These are phyloP conservation scores for Candida sanyiensis DNA, from an alignment of 805 yeast genomes.

Conservation along the genomic window DNA sequence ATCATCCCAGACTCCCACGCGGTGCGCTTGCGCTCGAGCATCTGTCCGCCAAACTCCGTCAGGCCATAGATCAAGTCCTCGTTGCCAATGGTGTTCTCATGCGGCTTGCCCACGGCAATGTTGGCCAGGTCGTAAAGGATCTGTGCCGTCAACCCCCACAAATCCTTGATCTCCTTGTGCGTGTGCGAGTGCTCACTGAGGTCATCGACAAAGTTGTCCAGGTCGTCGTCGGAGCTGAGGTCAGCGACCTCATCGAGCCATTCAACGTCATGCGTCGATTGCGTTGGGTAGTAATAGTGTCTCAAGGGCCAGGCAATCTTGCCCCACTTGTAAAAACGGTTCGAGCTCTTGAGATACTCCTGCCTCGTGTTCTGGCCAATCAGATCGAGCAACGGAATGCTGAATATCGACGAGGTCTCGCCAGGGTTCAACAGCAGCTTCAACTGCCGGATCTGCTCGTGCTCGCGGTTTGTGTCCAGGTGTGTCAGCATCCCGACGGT, in stretches of 20 bases:
- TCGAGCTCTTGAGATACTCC: conserved; percentile 30
- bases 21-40: conserved; percentile 42
- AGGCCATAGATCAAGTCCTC: conserved; percentile 60
- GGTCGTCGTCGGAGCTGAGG: conserved; percentile 54
- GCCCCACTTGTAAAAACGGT: conserved; percentile 54
- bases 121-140: conserved; percentile 67
- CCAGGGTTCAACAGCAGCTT: conserved; percentile 62
- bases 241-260: conserved; percentile 63
- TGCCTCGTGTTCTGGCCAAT: conserved; percentile 23
- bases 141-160: conserved; percentile 82
- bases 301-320: conserved; percentile 62
- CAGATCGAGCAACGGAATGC: conserved; percentile 64
- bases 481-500: conserved; percentile 58
- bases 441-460: conserved; percentile 27
- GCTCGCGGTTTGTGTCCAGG: conserved; percentile 15
- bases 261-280: conserved; percentile 46
- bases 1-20: conserved; percentile 53
- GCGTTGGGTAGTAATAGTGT: conserved; percentile 54
- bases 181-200: conserved; percentile 23
- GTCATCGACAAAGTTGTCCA: conserved; percentile 16
- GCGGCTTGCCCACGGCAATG: conserved; percentile 36
- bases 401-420: conserved; percentile 65
- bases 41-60: conserved; percentile 48
- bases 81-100: conserved; percentile 42
- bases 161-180: conserved; percentile 51